Base-by-base conservation (phyloP, 345 rosid genomes). In the Salix arbutifolia region DNA sequence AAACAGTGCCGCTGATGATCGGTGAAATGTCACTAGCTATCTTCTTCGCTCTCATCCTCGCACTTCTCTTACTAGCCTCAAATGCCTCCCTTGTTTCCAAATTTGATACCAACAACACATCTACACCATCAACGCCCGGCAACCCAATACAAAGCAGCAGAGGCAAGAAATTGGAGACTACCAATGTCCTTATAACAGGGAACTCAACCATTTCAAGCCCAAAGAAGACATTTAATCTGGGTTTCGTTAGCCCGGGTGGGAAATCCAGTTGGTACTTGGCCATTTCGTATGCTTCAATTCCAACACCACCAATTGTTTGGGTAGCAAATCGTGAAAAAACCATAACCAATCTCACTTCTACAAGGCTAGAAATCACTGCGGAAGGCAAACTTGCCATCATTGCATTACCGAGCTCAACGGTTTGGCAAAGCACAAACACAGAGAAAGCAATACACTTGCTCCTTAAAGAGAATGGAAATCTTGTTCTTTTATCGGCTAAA, bases 241-340 rank as follows among this genome's bases (percentile, higher is more conserved):
- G 89, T 18, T 88, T 90, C 83, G 87, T 90, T 64, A 74, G 77
- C 64, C 76, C 85, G 1, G 82, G 74, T 44, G 91, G 79, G 64
- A 79, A 74, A 31, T 65, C 86, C 4, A 71, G 56, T 23, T 86
- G 88, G 89, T 90, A 87, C 77, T 56, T 90, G 6, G 89, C 90
- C 23, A 85, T 90, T 33, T 78, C 87, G 82, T 90, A 88, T 70
- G 80, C 88, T 83, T 86, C 89, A 23, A 82, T 86, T 7, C 85
- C 91, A 12, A 79, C 85, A 5, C 89, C 80, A 4, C 84, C 83
- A 0, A 78, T 79, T 25, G 88, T 90, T 69, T 90, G 90, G 92
- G 89, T 89, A 25, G 92, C 89, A 10, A 87, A 89, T 73, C 87
- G 90, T 10, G 87, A 76, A 21, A 83, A 69, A 5, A 87, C 88